Base-by-base conservation (phyloP, 306 rosid genomes). In the Hippophae rhamnoides region DNA sequence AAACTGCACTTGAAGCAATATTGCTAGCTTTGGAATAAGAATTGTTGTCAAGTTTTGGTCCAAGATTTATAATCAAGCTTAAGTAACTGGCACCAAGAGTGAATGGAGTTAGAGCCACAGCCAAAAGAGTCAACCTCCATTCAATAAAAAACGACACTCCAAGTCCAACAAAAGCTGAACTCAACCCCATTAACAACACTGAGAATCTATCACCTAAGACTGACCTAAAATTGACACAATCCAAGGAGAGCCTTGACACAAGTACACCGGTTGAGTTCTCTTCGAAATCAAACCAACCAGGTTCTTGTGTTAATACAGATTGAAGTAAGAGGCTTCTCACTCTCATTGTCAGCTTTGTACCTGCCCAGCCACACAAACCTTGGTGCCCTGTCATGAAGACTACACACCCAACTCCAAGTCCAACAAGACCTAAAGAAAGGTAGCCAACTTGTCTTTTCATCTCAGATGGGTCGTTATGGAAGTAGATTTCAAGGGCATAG, bases 311-410 rank as follows among this genome's bases (percentile, higher is more conserved):
- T 13, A 87, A 77, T 47, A 90, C 81, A 41, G 98, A 87, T 61
- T 75, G 76, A 65, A 87, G 83, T 61, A 90, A 69, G 64, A 83
- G 83, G 67, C 74, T 70, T 78, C 98, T 85, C 61, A 90, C 95
- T 50, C 89, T 80, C 62, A 65, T 68, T 56, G 98, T 92, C 38
- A 92, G 83, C 74, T 83, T 87, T 71, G 95, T 75, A 69, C 98
- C 95, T 8, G 96, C 98, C 95, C 82, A 81, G 26, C 98, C 89
- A 64, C 98, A 92, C 26, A 92, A 69, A 54, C 96, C 96, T 85
- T 83, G 98, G 8, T 87, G 96, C 25, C 95, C 98, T 45, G 98
- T 92, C 86, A 92, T 81, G 54, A 79, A 69, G 71, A 87, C 43
- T 52, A 87, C 78, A 47, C 85, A 83, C 62, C 98, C 95, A 62